These are phyloP conservation scores for Kernera saxatilis DNA, from an alignment of 345 rosid species.

Conservation along the genomic window DNA sequence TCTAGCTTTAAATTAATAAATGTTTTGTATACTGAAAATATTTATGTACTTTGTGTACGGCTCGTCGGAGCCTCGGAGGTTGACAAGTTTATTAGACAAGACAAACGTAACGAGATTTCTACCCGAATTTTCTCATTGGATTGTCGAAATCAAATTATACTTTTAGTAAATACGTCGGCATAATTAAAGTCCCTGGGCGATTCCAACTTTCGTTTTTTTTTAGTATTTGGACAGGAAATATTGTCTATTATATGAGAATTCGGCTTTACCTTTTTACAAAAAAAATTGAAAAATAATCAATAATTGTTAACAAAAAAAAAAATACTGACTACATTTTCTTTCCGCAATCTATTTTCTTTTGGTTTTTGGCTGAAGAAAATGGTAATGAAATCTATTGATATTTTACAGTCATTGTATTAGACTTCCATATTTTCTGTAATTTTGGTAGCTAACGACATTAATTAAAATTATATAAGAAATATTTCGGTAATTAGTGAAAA, in stretches of 20 bases:
- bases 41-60: slow-evolving; percentile 23
- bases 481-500: no score
- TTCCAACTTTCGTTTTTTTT: no score
- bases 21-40: not conserved
- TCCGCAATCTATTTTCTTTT: not conserved
- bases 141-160: not conserved
- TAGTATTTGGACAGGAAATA: not conserved
- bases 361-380: not conserved
- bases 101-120: not conserved
- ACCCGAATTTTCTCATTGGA: not conserved
- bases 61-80: not conserved
- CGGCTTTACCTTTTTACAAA: no score
- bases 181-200: no score
- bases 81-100: not conserved
- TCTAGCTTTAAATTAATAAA: not conserved
- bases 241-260: no score
- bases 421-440: not conserved
- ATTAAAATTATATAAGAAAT: no score
- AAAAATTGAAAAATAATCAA: no score
- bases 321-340: no score
- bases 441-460: no score
- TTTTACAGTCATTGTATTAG: not conserved
- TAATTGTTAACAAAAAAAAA: no score
- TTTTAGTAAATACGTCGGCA: not conserved
- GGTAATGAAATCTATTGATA: not conserved